Evolutionary conservation across 805 yeast species (phyloP).

Genomic region (Spathaspora boniae): DNA sequence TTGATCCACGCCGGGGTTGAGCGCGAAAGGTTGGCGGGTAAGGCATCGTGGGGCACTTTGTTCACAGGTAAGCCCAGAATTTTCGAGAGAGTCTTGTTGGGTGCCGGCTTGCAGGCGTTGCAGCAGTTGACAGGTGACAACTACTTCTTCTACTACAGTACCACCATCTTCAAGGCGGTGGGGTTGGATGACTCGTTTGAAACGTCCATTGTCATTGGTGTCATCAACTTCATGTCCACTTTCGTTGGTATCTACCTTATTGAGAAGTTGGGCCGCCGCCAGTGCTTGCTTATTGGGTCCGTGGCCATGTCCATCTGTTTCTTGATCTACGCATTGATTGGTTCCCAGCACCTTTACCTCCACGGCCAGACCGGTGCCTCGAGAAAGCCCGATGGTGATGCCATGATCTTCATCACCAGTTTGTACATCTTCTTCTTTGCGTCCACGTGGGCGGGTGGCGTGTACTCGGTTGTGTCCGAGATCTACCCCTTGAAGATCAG

Average conservation of each 20-base stretch:
- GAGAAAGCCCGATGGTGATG: slow-evolving; percentile 50
- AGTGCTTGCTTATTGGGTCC: slow-evolving; percentile 41
- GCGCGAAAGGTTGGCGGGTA: slow-evolving; percentile 59
- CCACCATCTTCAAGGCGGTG: slow-evolving; percentile 50
- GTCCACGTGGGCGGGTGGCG: slow-evolving; percentile 70
- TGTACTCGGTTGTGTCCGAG: slow-evolving; percentile 63
- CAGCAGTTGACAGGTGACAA: slow-evolving; percentile 61
- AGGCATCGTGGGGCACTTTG: slow-evolving; percentile 62
- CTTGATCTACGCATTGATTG: slow-evolving; percentile 58
- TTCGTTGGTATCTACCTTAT: slow-evolving; percentile 48
- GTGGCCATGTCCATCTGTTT: slow-evolving; percentile 53
- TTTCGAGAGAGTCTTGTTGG: slow-evolving; percentile 51
- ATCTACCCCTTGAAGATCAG: slow-evolving; percentile 64
- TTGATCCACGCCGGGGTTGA: slow-evolving; percentile 57
- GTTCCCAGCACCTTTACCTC: slow-evolving; percentile 44
- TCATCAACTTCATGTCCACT: slow-evolving; percentile 54
- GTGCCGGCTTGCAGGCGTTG: slow-evolving; percentile 54
- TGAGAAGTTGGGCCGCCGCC: slow-evolving; percentile 49
- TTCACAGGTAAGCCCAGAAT: slow-evolving; percentile 63
- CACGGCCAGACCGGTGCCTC: slow-evolving; percentile 27
- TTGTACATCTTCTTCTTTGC: slow-evolving; percentile 65
- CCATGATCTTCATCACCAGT: slow-evolving; percentile 63
- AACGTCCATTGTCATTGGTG: slow-evolving; percentile 52
- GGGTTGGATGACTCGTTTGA: slow-evolving; percentile 50
- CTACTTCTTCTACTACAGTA: slow-evolving; percentile 60